A percentile compares a stretch with the other conserved stretches of the same genome.
Evolutionary conservation across 768 basidiomycete genomes (phyloP).

Genomic region (Naganishia kalamii): DNA sequence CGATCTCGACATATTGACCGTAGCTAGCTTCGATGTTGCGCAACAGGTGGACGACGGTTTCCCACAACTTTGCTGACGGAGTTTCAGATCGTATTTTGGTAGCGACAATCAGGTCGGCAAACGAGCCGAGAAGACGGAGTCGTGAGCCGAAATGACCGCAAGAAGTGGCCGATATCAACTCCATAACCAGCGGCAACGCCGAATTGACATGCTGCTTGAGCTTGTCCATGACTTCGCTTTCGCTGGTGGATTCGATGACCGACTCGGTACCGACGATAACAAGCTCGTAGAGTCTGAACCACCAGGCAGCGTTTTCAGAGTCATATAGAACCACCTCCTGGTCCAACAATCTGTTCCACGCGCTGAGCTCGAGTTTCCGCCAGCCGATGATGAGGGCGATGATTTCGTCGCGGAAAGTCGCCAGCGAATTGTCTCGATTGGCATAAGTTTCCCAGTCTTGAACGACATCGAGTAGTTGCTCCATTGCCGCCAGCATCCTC

Average conservation of each 20-base stretch:
- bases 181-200: slow-evolving; percentile 70
- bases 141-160: slow-evolving; percentile 74
- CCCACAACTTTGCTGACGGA: slow-evolving; percentile 46
- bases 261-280: slow-evolving; percentile 54
- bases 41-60: slow-evolving; percentile 58
- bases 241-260: slow-evolving; percentile 1
- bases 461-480: slow-evolving; percentile 74
- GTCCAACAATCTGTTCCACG: slow-evolving; percentile 75
- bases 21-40: slow-evolving; percentile 61
- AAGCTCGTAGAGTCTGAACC: slow-evolving; percentile 83
- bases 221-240: slow-evolving; percentile 46
- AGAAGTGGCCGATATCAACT: slow-evolving; percentile 68
- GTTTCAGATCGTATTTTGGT: slow-evolving; percentile 7
- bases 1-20: slow-evolving; percentile 54
- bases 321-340: slow-evolving; percentile 55
- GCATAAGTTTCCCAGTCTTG: slow-evolving; percentile 97
- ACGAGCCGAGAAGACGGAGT: slow-evolving; percentile 62
- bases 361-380: slow-evolving; percentile 80
- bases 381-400: slow-evolving; percentile 74
- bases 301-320: slow-evolving; percentile 62
- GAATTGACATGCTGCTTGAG: slow-evolving; percentile 54
- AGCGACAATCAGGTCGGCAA: slow-evolving; percentile 50
- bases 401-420: slow-evolving; percentile 59
- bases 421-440: slow-evolving; percentile 80
- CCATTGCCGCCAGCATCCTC: slow-evolving; percentile 70